These are phyloP conservation scores for Cryptosporidium bovis DNA, from an alignment of 169 alveolate species.

Conservation along the genomic window DNA sequence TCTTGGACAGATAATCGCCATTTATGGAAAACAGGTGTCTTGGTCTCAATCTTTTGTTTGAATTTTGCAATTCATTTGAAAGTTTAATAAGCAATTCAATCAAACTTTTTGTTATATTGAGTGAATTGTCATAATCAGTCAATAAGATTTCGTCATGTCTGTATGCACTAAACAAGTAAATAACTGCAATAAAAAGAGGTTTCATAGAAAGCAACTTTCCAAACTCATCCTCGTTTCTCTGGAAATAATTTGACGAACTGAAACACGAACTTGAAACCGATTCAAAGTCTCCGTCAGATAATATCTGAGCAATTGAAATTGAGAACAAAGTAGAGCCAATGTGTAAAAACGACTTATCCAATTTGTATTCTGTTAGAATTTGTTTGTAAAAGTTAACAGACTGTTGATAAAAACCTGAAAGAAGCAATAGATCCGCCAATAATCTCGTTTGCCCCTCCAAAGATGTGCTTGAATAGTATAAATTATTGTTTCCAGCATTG, in stretches of 20 bases:
- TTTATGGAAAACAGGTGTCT: constrained; percentile 40
- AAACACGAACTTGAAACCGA: constrained; percentile 12
- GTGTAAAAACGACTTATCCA: constrained; percentile 53
- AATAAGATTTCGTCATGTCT: background rate
- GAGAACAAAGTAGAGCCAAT: constrained; percentile 57
- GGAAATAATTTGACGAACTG: constrained; percentile 41
- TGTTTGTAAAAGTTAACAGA: constrained; percentile 60
- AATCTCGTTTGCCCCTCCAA: constrained; percentile 65
- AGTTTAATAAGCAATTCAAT: constrained; percentile 1
- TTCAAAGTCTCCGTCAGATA: constrained; percentile 22
- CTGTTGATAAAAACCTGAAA: constrained; percentile 36
- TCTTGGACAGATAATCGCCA: background rate
- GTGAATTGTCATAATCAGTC: background rate
- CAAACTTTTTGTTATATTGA: constrained; percentile 18
- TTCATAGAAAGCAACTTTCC: constrained; percentile 9
- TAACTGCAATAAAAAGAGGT: constrained; percentile 21
- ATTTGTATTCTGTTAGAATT: constrained; percentile 47
- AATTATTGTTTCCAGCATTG: too few relatives aligned
- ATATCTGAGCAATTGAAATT: constrained; percentile 36
- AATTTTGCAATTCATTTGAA: constrained; percentile 27
- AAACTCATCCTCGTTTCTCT: constrained; percentile 16
- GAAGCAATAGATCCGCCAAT: constrained; percentile 43
- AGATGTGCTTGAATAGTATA: constrained; percentile 19
- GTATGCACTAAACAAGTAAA: background rate
- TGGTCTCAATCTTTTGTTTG: constrained; percentile 17